phyloP scores from a whole-genome alignment of 495 filamentous ascomycete genomes.

The Daldinia bambusicola region DNA sequence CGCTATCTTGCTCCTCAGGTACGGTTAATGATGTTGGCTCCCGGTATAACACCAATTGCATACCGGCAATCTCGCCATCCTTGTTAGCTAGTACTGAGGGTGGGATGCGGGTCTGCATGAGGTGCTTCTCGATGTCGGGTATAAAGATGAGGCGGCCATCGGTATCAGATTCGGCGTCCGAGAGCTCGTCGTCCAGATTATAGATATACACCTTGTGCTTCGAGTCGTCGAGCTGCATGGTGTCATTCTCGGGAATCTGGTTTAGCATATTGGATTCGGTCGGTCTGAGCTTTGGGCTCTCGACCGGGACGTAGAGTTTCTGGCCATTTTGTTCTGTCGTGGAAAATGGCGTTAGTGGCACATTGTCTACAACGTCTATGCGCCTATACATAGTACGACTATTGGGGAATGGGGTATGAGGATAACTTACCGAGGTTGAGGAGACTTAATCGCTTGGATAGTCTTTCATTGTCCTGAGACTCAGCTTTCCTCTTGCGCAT shows the following conservation, averaged over 20 bases:
- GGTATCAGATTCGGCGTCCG: conserved; percentile 55
- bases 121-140: conserved; percentile 82
- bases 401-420: background rate
- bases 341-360: conserved; percentile 14
- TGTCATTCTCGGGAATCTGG: conserved; percentile 58
- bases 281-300: conserved; percentile 48
- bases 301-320: conserved; percentile 66
- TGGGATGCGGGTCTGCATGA: conserved; percentile 73
- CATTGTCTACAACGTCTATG: conserved; percentile 5
- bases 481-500: conserved; percentile 65
- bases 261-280: conserved; percentile 20
- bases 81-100: conserved; percentile 66
- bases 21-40: conserved; percentile 80
- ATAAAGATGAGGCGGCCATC: conserved; percentile 73
- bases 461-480: conserved; percentile 63
- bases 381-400: too few relatives aligned
- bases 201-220: conserved; percentile 89
- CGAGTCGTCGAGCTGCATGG: conserved; percentile 90
- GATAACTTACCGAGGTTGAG: conserved; percentile 78
- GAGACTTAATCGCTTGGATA: conserved; percentile 82
- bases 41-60: conserved; percentile 83
- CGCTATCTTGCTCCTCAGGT: conserved; percentile 79
- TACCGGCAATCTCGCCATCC: conserved; percentile 59
- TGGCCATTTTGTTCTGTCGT: conserved; percentile 62
- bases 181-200: conserved; percentile 87